Base-by-base conservation (phyloP, 305 asterid genomes). In the Lippia alba region DNA sequence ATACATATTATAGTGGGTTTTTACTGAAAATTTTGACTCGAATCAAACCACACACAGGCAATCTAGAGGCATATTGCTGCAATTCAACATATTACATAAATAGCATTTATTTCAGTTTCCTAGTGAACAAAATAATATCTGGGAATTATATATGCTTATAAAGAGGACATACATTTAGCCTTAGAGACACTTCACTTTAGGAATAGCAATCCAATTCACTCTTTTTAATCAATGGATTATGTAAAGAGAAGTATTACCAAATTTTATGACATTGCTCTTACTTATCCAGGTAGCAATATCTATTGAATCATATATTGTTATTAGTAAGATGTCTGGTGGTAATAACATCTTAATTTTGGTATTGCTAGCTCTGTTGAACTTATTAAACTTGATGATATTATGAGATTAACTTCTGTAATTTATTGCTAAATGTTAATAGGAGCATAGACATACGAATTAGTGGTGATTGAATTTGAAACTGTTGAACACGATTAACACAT, bases 391-490 rank as follows among this genome's bases (percentile, higher is more conserved):
- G 10, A 48, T n/a, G 16, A 64, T 12, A 12, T 10, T 54, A 39
- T 5, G 1, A 53, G 48, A 20, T 45, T 34, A 45, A 33, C 32
- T 45, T 41, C 40, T 53, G 39, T 16, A 67, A 36, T 19, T 60
- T 57, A 17, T 19, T 44, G 40, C 11, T 54, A 16, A 12, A 40
- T 69, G 69, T 17, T 6, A 6, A n/a, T 8, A 68, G 64, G 54
- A 51, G 79, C 49, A 68, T 54, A 61, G 32, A 65, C 18, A 64
- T 20, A 19, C 18, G 39, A 34, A 66, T 61, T 32, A 71, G 36
- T 45, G 19, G 59, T 44, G 61, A 65, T 20, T 75, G 41, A 63
- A 69, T 69, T 20, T 11, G 72, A 63, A 75, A 69, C 75, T 5
- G 79, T 12, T 19, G 10, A 34, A 24, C 30, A 24, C 54, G 69